phyloP scores from a whole-genome alignment of 164 flowering plant species.

The Liriodendron chinense region DNA sequence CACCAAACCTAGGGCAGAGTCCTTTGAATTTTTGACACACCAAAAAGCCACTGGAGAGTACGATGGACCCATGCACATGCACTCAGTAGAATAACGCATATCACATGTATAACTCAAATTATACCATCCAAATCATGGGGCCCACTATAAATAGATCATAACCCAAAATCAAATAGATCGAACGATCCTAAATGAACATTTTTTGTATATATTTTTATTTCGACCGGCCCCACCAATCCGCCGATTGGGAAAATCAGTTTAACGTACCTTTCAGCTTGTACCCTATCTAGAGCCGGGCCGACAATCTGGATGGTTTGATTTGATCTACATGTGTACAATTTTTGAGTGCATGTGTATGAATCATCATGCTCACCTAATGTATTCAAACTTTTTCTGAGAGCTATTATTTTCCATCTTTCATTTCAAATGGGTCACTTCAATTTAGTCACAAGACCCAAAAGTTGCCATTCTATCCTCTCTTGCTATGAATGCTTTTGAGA shows the following conservation, averaged over 20 bases:
- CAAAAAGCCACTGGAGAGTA: background rate
- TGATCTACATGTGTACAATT: background rate
- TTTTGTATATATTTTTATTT: too few relatives aligned
- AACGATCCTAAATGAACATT: too few relatives aligned
- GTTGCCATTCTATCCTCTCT: background rate
- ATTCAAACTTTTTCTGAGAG: background rate
- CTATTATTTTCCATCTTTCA: background rate
- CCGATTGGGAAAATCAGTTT: too few relatives aligned
- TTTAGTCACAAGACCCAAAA: background rate
- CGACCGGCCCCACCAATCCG: too few relatives aligned
- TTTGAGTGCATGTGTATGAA: background rate
- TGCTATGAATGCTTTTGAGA: background rate
- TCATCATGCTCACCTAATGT: background rate
- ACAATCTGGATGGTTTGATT: too few relatives aligned
- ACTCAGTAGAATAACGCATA: too few relatives aligned
- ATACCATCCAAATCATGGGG: too few relatives aligned
- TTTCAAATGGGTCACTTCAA: background rate
- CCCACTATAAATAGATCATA: too few relatives aligned
- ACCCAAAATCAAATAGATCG: too few relatives aligned
- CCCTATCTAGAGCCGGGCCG: too few relatives aligned
- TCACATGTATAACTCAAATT: too few relatives aligned
- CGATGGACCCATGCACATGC: background rate
- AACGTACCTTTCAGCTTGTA: too few relatives aligned
- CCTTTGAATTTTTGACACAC: background rate
- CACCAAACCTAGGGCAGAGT: background rate